Base-by-base conservation (phyloP, 495 filamentous ascomycete species). In the Podospora pseudopauciseta region DNA sequence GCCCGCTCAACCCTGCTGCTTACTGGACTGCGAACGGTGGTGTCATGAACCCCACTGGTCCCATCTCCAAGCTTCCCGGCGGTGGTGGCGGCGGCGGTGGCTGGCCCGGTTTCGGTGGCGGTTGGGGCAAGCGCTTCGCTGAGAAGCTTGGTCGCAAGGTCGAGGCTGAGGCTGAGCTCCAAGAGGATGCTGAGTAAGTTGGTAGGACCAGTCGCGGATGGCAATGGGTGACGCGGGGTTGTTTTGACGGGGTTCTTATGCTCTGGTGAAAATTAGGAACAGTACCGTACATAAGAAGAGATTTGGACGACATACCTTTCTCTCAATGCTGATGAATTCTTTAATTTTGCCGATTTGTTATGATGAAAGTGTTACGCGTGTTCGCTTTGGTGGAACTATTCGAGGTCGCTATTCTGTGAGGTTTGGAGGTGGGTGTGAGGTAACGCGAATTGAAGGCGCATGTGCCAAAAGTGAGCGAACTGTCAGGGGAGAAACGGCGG, bases 31-130 rank as follows among this genome's bases (percentile, higher is more conserved):
- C 63, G 20, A 70, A 68, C 16, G 76, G 76, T 54, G 73, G 75
- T 16, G 73, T 77, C 23, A 76, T 76, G 76, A 78, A 78, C 70
- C 76, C 76, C 49, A 74, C 57, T 26, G 76, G 76, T 5, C 75
- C 76, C 39, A 68, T 77, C 23, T 68, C 70, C 20, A 58, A 73
- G 76, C 20, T 74, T 59, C 54, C 34, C 18, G 67, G 66, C 32
- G 71, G 71, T 26, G 64, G 66, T n/a, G 65, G 65, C 55, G 72
- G 71, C 28, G 66, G 63, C 18, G 66, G 56, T 32, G 69, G 71
- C 61, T 65, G 59, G 6, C 23, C n/a, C n/a, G n/a, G n/a, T 23
- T 19, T 19, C 23, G n/a, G n/a, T 15, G 64, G 68, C 23, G 53
- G 53, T 7, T 26, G 27, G 4, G 57, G 58, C 2, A 30, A 54